Conservation (phyloP, 2,329 filamentous ascomycete genomes). For the Stemphylium beticola region DNA sequence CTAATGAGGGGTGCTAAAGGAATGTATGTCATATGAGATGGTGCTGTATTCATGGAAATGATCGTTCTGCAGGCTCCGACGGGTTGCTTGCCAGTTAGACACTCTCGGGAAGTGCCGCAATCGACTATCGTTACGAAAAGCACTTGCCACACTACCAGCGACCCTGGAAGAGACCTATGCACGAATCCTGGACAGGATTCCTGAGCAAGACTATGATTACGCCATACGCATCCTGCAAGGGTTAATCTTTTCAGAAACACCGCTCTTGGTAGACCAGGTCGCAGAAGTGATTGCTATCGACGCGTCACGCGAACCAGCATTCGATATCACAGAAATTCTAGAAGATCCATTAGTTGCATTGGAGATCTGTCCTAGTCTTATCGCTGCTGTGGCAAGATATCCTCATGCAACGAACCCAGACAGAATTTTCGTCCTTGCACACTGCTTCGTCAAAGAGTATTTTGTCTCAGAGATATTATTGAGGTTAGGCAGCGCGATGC, state of each 20-base stretch:
- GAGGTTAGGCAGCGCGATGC: constrained; percentile 27
- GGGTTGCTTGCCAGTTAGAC: constrained; percentile 37
- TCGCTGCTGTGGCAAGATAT: constrained; percentile 19
- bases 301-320: constrained; percentile 28
- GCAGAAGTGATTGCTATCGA: constrained; percentile 37
- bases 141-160: constrained; percentile 27
- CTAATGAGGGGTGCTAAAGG: constrained; percentile 35
- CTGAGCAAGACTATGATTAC: constrained; percentile 21
- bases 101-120: constrained; percentile 27
- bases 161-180: constrained; percentile 38
- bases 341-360: constrained; percentile 42
- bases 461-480: constrained; percentile 36
- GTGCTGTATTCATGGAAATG: constrained; percentile 5
- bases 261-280: constrained; percentile 29
- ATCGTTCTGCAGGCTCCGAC: constrained; percentile 31
- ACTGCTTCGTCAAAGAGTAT: constrained; percentile 48
- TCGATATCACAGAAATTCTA: constrained; percentile 44
- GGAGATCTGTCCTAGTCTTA: constrained; percentile 41
- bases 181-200: constrained; percentile 32
- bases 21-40: constrained; percentile 23
- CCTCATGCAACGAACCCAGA: background rate
- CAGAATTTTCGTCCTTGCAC: constrained; percentile 30
- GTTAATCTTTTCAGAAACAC: constrained; percentile 30
- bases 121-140: constrained; percentile 21
- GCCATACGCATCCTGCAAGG: constrained; percentile 33